Evolutionary conservation across 192 early-diverging fungal species (phyloP), one percentile per base, ranked within the genome.

Genomic region (Backusella parvicylindrica): DNA sequence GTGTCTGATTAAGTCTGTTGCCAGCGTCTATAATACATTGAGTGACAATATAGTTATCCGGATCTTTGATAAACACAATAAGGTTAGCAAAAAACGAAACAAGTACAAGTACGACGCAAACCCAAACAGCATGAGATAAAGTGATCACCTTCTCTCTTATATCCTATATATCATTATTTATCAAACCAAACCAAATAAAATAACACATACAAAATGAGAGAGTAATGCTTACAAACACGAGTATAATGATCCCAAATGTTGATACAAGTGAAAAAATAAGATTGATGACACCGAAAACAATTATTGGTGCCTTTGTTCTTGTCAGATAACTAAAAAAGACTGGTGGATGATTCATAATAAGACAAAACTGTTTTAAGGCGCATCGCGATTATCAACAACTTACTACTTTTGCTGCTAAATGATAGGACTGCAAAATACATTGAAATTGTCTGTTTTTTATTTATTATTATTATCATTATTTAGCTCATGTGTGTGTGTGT

Each of bases 381-480:
- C 23, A 23, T 56, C 8, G 43, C 3, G 15, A 56, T 26, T 50
- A 16, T 64, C 35, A 8, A 26, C 33, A 56, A 31, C 71, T 75
- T 75, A 79, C 78, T 56, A 30, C 73, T 79, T 70, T 74, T 32
- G 28, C 38, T 68, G 40, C 71, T 56, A 30, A 79, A 79, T 26
- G 78, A 74, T n/a, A 79, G n/a, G n/a, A 79, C 63, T 37, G 79
- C 79, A 69, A 80, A 76, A 50, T 76, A 80, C 64, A 80, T 68
- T 32, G 74, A 71, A 16, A 80, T 30, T n/a, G 47, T 56, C 79
- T 80, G 50, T 56, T 56, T 53, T 53, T 56, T 23, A 23, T 53
- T 2, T 0, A 56, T 23, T 49, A 18, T 49, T 49, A 5, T n/a
- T 21, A 21, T 18, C n/a, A 21, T 8, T 53, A 53, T 53, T 23